Conservation (phyloP, 1,139 yeast genomes). For the Debaryomyces sp. region DNA sequence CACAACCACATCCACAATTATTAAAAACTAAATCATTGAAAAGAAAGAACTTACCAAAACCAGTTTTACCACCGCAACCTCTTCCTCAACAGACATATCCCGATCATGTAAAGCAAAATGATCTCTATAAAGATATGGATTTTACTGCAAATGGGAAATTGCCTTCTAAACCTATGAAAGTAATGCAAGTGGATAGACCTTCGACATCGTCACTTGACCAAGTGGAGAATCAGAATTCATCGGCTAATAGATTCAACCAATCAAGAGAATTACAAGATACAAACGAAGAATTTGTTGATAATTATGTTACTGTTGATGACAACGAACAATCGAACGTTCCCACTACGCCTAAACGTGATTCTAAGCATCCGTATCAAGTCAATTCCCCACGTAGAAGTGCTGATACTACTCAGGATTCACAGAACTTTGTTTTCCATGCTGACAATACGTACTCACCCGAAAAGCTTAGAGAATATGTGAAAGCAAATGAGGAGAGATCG, state of each 20-base stretch:
- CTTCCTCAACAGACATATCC: constrained; percentile 13
- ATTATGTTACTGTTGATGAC: constrained; percentile 7
- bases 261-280: background rate
- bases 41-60: constrained; percentile 29
- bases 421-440: constrained; percentile 33
- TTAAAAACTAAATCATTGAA: constrained; percentile 30
- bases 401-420: constrained; percentile 26
- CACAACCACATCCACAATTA: constrained; percentile 27
- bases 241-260: background rate
- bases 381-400: constrained; percentile 14
- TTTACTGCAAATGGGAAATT: constrained; percentile 48
- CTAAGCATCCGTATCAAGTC: constrained; percentile 20
- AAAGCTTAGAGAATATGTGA: constrained; percentile 24
- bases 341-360: constrained; percentile 1
- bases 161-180: constrained; percentile 48
- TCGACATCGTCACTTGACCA: constrained; percentile 1
- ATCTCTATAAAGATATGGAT: constrained; percentile 39
- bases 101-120: constrained; percentile 10
- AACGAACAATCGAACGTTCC: constrained; percentile 1
- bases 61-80: constrained; percentile 27
- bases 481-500: constrained; percentile 16
- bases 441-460: constrained; percentile 19
- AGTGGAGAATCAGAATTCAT: background rate
- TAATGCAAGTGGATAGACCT: constrained; percentile 29
- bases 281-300: constrained; percentile 8